Conservation (phyloP, 1,284 basidiomycete species). For the Leccinum griseonigrum region DNA sequence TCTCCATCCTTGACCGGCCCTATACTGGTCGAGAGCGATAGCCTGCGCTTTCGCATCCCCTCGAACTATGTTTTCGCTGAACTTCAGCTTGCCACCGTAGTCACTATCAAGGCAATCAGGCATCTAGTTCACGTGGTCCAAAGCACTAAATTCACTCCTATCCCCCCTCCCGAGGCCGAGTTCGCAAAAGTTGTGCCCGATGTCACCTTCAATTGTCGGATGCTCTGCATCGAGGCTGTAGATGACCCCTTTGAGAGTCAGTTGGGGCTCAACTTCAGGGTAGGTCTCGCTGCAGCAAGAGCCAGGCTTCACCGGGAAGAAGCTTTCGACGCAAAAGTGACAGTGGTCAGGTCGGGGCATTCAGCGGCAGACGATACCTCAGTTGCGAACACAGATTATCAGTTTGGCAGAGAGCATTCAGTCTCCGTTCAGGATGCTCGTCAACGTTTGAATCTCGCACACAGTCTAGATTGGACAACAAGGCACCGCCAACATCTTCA, state of each 20-base stretch:
- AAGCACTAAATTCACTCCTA: slow-evolving; percentile 45
- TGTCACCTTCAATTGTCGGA: slow-evolving; percentile 59
- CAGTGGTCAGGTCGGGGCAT: slow-evolving; percentile 51
- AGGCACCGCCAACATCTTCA: slow-evolving; percentile 44
- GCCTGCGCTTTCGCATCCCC: slow-evolving; percentile 76
- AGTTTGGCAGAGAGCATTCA: slow-evolving; percentile 62
- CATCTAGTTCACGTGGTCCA: slow-evolving; percentile 56
- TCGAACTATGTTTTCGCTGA: slow-evolving; percentile 75
- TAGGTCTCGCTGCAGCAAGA: slow-evolving; percentile 74
- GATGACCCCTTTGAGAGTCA: slow-evolving; percentile 88
- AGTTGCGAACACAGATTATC: slow-evolving; percentile 40
- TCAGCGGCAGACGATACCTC: slow-evolving; percentile 20
- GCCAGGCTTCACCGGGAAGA: slow-evolving; percentile 78
- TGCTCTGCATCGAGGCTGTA: slow-evolving; percentile 74
- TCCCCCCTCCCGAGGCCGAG: slow-evolving; percentile 63
- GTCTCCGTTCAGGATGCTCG: slow-evolving; percentile 74
- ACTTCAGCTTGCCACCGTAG: slow-evolving; percentile 63
- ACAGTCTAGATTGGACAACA: slow-evolving; percentile 79
- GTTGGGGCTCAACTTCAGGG: slow-evolving; percentile 76
- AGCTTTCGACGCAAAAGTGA: slow-evolving; percentile 79
- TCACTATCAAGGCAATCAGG: slow-evolving; percentile 66
- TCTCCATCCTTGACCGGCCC: slow-evolving; percentile 30
- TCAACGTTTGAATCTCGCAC: slow-evolving; percentile 68
- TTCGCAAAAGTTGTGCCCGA: slow-evolving; percentile 70
- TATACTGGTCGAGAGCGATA: slow-evolving; percentile 59